Percentiles rank a stretch among this genome's conserved stretches.
These are phyloP conservation scores for Scheffersomyces cryptocercus DNA, from an alignment of 1,139 yeast species.

Conservation along the genomic window DNA sequence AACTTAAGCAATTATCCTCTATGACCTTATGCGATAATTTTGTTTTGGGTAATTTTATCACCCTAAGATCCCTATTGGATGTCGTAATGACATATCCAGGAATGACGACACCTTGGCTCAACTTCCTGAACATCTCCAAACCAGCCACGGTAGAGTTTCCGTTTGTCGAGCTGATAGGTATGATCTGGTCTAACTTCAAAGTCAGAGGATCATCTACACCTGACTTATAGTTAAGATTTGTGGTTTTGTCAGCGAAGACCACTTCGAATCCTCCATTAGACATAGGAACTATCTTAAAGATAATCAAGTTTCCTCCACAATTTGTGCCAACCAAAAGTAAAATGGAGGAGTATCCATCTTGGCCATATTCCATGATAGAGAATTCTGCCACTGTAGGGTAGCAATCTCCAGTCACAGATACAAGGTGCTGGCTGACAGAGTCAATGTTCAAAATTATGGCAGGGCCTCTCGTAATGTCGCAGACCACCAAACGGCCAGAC, in stretches of 20 bases:
- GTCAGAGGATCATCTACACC: slow-evolving; percentile 44
- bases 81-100: slow-evolving; percentile 64
- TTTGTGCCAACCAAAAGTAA: slow-evolving; percentile 77
- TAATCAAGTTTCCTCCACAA: slow-evolving; percentile 66
- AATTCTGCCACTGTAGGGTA: slow-evolving; percentile 67
- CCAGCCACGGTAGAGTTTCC: slow-evolving; percentile 72
- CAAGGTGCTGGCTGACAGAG: slow-evolving; percentile 42
- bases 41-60: slow-evolving; percentile 59
- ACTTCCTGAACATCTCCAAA: slow-evolving; percentile 55
- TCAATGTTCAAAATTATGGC: slow-evolving; percentile 64
- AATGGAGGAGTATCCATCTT: slow-evolving; percentile 69
- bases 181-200: slow-evolving; percentile 53
- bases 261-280: slow-evolving; percentile 69
- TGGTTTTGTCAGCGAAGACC: slow-evolving; percentile 51
- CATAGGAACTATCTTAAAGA: slow-evolving; percentile 69
- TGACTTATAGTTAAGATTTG: slow-evolving; percentile 39
- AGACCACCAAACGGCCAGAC: slow-evolving; percentile 70
- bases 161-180: slow-evolving; percentile 56
- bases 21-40: slow-evolving; percentile 66
- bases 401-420: slow-evolving; percentile 32
- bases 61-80: slow-evolving; percentile 63
- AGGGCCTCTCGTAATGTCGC: slow-evolving; percentile 82
- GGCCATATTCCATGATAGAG: slow-evolving; percentile 67
- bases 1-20: slow-evolving; percentile 59
- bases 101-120: slow-evolving; percentile 62